A percentile compares a stretch with the other conserved stretches of the same genome.
These are phyloP conservation scores for Rubus parviflorus DNA, from an alignment of 306 rosid genomes.

Conservation along the genomic window DNA sequence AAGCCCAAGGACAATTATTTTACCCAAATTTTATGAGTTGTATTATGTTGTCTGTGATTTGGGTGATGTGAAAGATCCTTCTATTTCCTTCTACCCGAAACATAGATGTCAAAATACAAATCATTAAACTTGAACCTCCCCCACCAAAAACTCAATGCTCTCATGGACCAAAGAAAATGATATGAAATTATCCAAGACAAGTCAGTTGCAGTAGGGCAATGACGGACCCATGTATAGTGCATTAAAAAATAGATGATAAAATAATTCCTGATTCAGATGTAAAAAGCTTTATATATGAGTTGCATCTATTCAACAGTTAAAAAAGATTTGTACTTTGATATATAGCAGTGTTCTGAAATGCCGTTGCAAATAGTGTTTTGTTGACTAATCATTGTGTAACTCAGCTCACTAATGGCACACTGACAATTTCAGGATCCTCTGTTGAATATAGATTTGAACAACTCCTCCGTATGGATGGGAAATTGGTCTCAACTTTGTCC, in stretches of 20 bases:
- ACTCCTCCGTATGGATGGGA: constrained; percentile 77
- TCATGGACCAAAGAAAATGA: background rate
- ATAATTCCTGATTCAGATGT: background rate
- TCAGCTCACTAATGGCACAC: constrained; percentile 20
- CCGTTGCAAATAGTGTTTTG: background rate
- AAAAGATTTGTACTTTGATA: background rate
- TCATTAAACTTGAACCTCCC: background rate
- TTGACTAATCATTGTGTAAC: constrained; percentile 1
- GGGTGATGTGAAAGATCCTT: background rate
- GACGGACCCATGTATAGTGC: background rate
- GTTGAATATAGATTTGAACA: constrained; percentile 73
- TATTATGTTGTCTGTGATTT: background rate
- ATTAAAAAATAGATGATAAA: background rate
- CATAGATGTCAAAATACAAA: background rate
- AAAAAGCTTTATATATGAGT: background rate
- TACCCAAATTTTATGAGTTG: background rate
- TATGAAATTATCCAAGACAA: background rate
- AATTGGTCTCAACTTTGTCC: constrained; percentile 99
- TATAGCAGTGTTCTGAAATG: background rate
- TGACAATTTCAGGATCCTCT: constrained; percentile 69
- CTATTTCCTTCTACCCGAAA: background rate
- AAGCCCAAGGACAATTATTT: background rate
- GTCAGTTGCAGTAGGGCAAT: background rate
- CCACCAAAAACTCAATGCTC: background rate
- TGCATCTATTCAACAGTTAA: background rate